phyloP scores from a whole-genome alignment of 257 asterid species.

The Apocynum venetum region DNA sequence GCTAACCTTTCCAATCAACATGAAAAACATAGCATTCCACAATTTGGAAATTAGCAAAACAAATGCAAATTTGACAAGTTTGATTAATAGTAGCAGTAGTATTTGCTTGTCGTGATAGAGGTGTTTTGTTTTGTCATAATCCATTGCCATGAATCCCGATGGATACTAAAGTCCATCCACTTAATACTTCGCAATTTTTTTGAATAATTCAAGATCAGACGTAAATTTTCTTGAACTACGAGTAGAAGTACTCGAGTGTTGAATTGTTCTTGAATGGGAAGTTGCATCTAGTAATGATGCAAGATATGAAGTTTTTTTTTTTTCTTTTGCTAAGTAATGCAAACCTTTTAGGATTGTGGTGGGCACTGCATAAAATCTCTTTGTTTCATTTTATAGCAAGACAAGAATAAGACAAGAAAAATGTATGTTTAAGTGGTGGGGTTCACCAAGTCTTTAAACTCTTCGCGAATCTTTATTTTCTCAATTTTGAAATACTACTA shows the following conservation, averaged over 20 bases:
- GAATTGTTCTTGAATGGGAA: too few relatives aligned
- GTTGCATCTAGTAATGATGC: background rate
- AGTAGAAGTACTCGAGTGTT: too few relatives aligned
- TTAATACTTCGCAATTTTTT: background rate
- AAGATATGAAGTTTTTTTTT: background rate
- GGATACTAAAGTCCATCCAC: background rate
- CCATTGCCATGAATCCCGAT: background rate
- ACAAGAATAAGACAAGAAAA: background rate
- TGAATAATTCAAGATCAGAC: background rate
- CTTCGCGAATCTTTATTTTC: background rate
- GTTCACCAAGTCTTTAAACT: background rate
- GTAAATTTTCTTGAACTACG: too few relatives aligned
- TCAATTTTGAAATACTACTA: background rate
- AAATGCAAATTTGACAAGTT: background rate
- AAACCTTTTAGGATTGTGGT: background rate
- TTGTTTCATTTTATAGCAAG: background rate
- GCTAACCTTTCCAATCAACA: background rate
- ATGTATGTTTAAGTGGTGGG: conserved; percentile 1
- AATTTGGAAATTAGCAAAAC: background rate
- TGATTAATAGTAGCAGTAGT: background rate
- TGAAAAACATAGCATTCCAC: background rate
- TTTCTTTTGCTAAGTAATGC: too few relatives aligned
- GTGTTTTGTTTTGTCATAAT: too few relatives aligned
- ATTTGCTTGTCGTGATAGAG: too few relatives aligned
- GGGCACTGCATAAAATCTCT: background rate